A percentile compares a stretch with the other conserved stretches of the same genome.
Conservation (phyloP, 192 early-diverging fungal genomes). For the Backusella macrospora region DNA sequence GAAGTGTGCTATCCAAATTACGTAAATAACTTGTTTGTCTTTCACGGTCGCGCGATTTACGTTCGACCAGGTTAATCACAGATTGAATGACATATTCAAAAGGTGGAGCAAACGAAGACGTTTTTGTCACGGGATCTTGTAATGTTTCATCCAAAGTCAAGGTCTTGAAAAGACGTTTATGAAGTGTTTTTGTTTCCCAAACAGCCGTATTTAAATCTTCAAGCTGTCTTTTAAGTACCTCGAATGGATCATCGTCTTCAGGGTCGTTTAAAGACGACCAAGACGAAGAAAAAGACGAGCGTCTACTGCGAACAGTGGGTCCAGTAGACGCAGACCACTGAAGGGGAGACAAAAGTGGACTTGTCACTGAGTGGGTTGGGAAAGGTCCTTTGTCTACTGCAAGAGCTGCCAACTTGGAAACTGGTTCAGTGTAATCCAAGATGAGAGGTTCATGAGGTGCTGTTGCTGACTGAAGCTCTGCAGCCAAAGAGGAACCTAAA, state of each 20-base stretch:
- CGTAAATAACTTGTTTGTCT: constrained; percentile 35
- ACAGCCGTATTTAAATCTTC: constrained; percentile 43
- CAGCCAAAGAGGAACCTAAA: constrained; percentile 42
- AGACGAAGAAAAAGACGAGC: constrained; percentile 39
- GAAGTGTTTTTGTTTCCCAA: constrained; percentile 47
- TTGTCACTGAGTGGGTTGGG: constrained; percentile 7
- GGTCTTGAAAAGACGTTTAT: constrained; percentile 43
- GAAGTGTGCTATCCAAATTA: constrained; percentile 29
- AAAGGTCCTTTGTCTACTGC: not conserved
- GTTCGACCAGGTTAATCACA: constrained; percentile 34
- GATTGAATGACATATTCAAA: constrained; percentile 43
- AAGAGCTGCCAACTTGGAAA: constrained; percentile 5
- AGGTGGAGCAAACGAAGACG: constrained; percentile 24
- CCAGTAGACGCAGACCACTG: constrained; percentile 30
- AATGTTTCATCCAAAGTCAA: constrained; percentile 39
- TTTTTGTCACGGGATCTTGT: constrained; percentile 18
- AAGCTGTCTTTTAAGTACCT: constrained; percentile 39
- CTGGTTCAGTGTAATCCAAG: not conserved
- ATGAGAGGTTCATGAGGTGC: not conserved
- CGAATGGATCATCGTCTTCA: constrained; percentile 45
- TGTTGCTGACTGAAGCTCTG: constrained; percentile 42
- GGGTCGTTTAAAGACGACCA: constrained; percentile 39
- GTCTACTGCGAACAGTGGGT: constrained; percentile 26
- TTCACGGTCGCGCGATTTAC: constrained; percentile 41
- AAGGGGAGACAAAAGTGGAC: constrained; percentile 33